These are phyloP conservation scores for Psilocybe subaeruginosa DNA, from an alignment of 768 basidiomycete species.

Conservation along the genomic window DNA sequence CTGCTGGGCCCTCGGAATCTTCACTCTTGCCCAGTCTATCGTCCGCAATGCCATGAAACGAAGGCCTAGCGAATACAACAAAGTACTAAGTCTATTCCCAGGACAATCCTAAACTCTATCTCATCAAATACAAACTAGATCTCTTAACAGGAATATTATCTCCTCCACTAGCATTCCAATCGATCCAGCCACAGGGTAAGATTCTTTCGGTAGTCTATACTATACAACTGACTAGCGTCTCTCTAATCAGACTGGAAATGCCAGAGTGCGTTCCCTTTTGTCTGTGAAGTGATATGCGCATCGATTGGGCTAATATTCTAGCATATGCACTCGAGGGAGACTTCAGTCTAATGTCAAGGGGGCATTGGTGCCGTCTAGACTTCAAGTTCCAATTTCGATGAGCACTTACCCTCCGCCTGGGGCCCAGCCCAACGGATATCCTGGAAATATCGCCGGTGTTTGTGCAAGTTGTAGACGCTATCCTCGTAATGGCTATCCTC, in stretches of 20 bases:
- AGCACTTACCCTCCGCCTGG: no score
- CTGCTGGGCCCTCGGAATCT: background rate
- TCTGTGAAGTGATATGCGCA: no score
- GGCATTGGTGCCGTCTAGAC: no score
- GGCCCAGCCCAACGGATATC: no score
- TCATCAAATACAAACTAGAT: conserved; percentile 6
- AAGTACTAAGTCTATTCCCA: background rate
- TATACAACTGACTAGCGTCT: background rate
- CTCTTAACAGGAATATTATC: background rate
- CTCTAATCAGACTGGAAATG: background rate
- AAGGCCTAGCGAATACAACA: background rate
- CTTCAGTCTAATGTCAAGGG: no score
- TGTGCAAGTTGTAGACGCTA: no score
- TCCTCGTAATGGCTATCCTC: no score
- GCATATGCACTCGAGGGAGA: background rate
- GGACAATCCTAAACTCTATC: background rate
- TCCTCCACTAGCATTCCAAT: background rate
- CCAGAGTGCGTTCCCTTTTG: background rate
- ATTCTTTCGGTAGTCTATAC: background rate
- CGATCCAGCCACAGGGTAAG: background rate
- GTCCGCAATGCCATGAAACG: background rate
- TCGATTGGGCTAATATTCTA: no score
- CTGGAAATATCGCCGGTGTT: no score
- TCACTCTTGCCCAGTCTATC: no score
- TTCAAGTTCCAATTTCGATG: no score